A percentile compares a stretch with the other conserved stretches of the same genome.
phyloP scores from a whole-genome alignment of 2,329 filamentous ascomycete species.

The Cladosporium sp. region DNA sequence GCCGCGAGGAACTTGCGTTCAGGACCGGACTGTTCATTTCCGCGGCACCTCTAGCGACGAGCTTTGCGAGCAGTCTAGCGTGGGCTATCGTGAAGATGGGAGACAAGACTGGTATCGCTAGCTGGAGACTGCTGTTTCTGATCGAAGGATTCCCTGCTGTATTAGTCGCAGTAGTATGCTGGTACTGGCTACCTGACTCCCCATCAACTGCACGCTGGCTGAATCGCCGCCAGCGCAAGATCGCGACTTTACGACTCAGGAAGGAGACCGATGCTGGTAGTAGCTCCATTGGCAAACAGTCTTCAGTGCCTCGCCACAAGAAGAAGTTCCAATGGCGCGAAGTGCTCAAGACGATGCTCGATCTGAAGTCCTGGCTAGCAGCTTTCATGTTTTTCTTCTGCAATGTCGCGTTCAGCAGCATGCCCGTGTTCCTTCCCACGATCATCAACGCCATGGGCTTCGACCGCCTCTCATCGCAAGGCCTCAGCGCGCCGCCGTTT shows the following conservation, averaged over 20 bases:
- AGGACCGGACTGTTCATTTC: slow-evolving; percentile 85
- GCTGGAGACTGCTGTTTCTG: slow-evolving; percentile 84
- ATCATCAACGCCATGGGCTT: slow-evolving; percentile 65
- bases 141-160: slow-evolving; percentile 84
- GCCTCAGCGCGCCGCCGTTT: slow-evolving; percentile 79
- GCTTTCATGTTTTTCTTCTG: slow-evolving; percentile 82
- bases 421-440: slow-evolving; percentile 84
- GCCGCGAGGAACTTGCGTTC: slow-evolving; percentile 73
- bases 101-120: slow-evolving; percentile 66
- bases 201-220: slow-evolving; percentile 55
- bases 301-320: slow-evolving; percentile 28
- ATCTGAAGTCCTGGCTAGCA: slow-evolving; percentile 73
- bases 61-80: slow-evolving; percentile 75
- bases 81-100: slow-evolving; percentile 75
- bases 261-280: slow-evolving; percentile 44
- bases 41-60: slow-evolving; percentile 63
- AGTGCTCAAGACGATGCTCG: slow-evolving; percentile 60
- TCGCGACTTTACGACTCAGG: slow-evolving; percentile 70
- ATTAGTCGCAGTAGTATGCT: slow-evolving; percentile 72
- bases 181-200: slow-evolving; percentile 73
- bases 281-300: background rate
- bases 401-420: slow-evolving; percentile 84
- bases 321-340: slow-evolving; percentile 52
- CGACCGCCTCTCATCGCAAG: slow-evolving; percentile 68
- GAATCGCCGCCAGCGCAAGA: slow-evolving; percentile 53